phyloP scores from a whole-genome alignment of 495 filamentous ascomycete species.

The Talaromyces trachyspermus region DNA sequence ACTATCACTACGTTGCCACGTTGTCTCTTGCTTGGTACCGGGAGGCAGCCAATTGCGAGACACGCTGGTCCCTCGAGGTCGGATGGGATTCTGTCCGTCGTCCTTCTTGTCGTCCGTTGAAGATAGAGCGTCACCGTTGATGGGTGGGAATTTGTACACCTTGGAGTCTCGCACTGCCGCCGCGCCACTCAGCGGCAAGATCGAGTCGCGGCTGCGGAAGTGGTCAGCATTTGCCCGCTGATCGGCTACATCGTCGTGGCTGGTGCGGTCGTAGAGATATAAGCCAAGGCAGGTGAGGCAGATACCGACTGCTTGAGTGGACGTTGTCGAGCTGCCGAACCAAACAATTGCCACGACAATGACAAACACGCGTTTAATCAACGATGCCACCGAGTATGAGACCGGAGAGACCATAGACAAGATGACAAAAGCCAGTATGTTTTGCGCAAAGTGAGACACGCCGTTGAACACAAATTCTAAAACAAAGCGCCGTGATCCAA shows the following conservation, averaged over 20 bases:
- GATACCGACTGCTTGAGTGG: slow-evolving; percentile 77
- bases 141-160: slow-evolving; percentile 31
- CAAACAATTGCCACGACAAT: slow-evolving; percentile 91
- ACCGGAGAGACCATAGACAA: slow-evolving; percentile 89
- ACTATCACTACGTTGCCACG: slow-evolving; percentile 56
- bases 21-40: slow-evolving; percentile 74
- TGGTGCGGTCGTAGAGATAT: slow-evolving; percentile 93
- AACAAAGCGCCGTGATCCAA: slow-evolving; percentile 72
- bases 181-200: slow-evolving; percentile 59
- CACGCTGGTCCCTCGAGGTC: slow-evolving; percentile 50
- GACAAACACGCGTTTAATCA: slow-evolving; percentile 96
- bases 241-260: slow-evolving; percentile 76
- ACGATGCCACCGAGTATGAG: slow-evolving; percentile 89
- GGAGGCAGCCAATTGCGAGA: slow-evolving; percentile 56
- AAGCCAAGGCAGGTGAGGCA: slow-evolving; percentile 83
- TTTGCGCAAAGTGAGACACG: slow-evolving; percentile 93
- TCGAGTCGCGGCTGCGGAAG: slow-evolving; percentile 48
- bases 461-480: slow-evolving; percentile 95
- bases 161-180: slow-evolving; percentile 32
- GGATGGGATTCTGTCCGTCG: slow-evolving; percentile 43
- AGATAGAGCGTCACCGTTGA: slow-evolving; percentile 14
- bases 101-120: slow-evolving; percentile 50
- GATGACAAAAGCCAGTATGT: slow-evolving; percentile 88
- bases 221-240: slow-evolving; percentile 52
- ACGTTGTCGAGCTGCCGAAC: slow-evolving; percentile 85